phyloP scores from a whole-genome alignment of 768 basidiomycete genomes.

The Hygrophoropsis aurantiaca region DNA sequence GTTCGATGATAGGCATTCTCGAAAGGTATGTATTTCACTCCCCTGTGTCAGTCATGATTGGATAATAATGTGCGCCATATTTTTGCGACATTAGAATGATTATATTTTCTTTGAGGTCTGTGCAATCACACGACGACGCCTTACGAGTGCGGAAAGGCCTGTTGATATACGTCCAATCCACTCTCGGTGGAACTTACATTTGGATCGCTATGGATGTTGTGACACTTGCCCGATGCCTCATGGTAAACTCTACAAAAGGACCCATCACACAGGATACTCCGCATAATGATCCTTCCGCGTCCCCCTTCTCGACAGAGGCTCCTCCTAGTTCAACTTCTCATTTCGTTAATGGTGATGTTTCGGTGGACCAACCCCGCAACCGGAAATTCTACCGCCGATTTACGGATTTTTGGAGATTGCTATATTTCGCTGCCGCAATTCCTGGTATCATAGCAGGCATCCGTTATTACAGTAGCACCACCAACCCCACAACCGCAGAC shows the following conservation, averaged over 20 bases:
- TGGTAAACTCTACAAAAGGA: conserved; percentile 39
- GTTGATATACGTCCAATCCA: conserved; percentile 18
- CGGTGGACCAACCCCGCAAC: conserved; percentile 27
- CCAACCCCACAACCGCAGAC: conserved; percentile 13
- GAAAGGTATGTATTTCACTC: too few species aligned
- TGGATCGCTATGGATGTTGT: conserved; percentile 35
- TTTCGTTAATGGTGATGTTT: conserved; percentile 3
- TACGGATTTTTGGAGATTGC: conserved; percentile 18
- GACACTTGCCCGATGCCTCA: conserved; percentile 33
- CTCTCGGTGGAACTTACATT: conserved; percentile 25
- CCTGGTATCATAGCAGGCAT: conserved; percentile 30
- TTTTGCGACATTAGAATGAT: too few species aligned
- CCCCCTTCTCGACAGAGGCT: conserved; percentile 5
- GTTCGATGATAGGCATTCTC: conserved; percentile 31
- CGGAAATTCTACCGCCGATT: conserved; percentile 32
- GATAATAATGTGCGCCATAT: too few species aligned
- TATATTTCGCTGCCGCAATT: conserved; percentile 31
- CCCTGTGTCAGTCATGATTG: too few species aligned
- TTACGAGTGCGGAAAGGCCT: conserved; percentile 11
- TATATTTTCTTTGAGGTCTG: conserved; percentile 19
- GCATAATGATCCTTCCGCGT: conserved; percentile 15
- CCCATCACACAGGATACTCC: conserved; percentile 24
- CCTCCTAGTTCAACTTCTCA: conserved; percentile 5
- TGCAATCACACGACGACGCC: conserved; percentile 13
- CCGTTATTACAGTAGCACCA: conserved; percentile 16